Percentiles rank a stretch among this genome's conserved stretches.
Evolutionary conservation across 495 filamentous ascomycete species (phyloP).

Genomic region (Trichocladium antarcticum): DNA sequence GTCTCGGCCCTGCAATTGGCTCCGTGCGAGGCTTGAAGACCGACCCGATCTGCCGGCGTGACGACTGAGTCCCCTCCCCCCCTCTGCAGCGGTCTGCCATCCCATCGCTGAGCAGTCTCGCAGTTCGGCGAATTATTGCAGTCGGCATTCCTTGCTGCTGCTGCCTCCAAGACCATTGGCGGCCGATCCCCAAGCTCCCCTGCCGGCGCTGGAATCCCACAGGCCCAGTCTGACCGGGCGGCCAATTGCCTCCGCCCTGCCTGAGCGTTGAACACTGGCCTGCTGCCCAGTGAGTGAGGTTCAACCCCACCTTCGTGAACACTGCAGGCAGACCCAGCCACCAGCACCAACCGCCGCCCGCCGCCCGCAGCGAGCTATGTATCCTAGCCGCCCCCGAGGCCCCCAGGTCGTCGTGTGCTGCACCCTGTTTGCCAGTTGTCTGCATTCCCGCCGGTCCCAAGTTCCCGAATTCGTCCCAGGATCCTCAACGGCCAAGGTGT

Average conservation of each 20-base stretch:
- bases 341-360: not conserved
- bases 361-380: not conserved
- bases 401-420: not conserved
- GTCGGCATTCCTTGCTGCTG: not conserved
- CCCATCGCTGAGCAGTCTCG: too few species aligned
- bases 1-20: not conserved
- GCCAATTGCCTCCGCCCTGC: not conserved
- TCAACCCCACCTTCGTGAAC: constrained; percentile 5
- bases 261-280: not conserved
- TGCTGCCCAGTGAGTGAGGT: not conserved
- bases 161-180: too few species aligned
- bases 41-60: not conserved
- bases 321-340: constrained; percentile 4
- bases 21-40: not conserved
- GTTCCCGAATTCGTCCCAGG: not conserved
- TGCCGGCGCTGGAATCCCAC: too few species aligned
- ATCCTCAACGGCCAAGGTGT: not conserved
- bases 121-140: constrained; percentile 3
- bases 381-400: constrained; percentile 5
- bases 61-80: too few species aligned
- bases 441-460: constrained; percentile 1
- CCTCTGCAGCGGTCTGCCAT: too few species aligned
- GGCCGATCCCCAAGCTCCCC: too few species aligned
- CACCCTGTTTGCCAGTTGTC: not conserved
- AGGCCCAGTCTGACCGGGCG: not conserved